Evolutionary conservation across 306 rosid genomes (phyloP), one percentile per base, ranked within the genome.

Genomic region (Medicago ruthenica): DNA sequence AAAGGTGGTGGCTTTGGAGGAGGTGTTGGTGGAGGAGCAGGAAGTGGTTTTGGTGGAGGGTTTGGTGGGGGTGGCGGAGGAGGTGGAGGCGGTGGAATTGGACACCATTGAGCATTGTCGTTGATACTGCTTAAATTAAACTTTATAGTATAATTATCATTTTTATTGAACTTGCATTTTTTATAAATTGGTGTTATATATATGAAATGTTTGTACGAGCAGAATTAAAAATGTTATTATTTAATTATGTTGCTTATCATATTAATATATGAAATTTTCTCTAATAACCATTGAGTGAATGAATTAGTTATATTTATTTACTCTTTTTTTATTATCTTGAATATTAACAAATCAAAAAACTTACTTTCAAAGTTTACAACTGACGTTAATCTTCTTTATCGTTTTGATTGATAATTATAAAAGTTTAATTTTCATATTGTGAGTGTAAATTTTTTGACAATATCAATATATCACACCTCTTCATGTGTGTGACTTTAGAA

Each of bases 1-100:
- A 36, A 71, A 11, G 89, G 88, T 1, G 86, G 86, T 0, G 94
- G 93, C 0, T 6, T 50, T 45, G 90, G 90, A 0, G 81, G 67
- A 0, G 86, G 86, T 2, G 44, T 47, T 0, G 91, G 89, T 0
- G 67, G 53, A 0, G 86, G 83, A 17, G 64, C 41, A 0, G 79
- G 79, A 0, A 45, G 58, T 2, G 86, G 83, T 0, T 66, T 73
- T 31, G 85, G 81, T 8, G 65, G 68, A 0, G 85, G 85, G 51
- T 76, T 1, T 40, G 78, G 80, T 6, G 75, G 62, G 4, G 79
- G 82, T 1, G 83, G 86, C 3, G 79, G 83, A 0, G 80, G 70
- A 0, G 78, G 47, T 0, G 83, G 82, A 1, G 77, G 58, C 1
- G 79, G 50, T 8, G 87, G 81, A 47, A 81, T 86, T 59, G 94